A percentile compares a stretch with the other conserved stretches of the same genome.
phyloP scores from a whole-genome alignment of 2,329 filamentous ascomycete genomes.

The Ascochyta koolunga region DNA sequence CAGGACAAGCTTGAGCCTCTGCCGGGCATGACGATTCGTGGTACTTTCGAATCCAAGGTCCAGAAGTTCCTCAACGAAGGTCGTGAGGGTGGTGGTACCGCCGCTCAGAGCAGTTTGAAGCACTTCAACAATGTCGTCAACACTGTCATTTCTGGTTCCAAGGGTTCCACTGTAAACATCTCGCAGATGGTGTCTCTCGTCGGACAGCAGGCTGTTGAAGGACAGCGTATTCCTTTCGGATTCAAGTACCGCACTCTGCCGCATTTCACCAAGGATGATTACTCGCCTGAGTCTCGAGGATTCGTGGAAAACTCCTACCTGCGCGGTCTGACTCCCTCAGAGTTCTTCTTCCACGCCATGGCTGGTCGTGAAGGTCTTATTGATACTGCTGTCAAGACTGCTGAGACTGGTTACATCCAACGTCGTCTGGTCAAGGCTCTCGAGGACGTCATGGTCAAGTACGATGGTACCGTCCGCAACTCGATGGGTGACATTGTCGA shows the following conservation, averaged over 20 bases:
- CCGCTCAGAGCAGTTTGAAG: slow-evolving; percentile 89
- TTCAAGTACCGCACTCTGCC: slow-evolving; percentile 98
- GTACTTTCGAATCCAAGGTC: slow-evolving; percentile 97
- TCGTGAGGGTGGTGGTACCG: slow-evolving; percentile 94
- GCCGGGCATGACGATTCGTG: slow-evolving; percentile 97
- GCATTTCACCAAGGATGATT: slow-evolving; percentile 99
- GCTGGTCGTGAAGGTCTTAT: slow-evolving; percentile 99
- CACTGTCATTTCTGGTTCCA: slow-evolving; percentile 96
- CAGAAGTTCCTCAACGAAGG: slow-evolving; percentile 92
- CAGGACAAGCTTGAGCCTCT: slow-evolving; percentile 87
- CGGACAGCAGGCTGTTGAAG: slow-evolving; percentile 97
- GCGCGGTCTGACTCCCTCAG: slow-evolving; percentile 89
- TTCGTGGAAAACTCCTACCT: slow-evolving; percentile 99
- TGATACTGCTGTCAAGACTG: slow-evolving; percentile 98
- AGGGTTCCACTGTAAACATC: slow-evolving; percentile 99
- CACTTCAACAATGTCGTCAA: slow-evolving; percentile 95
- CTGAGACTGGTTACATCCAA: slow-evolving; percentile 98
- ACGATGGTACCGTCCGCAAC: slow-evolving; percentile 96
- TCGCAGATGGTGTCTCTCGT: slow-evolving; percentile 99
- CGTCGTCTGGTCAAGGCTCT: slow-evolving; percentile 97
- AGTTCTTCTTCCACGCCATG: slow-evolving; percentile 99
- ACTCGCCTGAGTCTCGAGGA: slow-evolving; percentile 93
- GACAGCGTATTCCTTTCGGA: slow-evolving; percentile 97
- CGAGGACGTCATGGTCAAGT: slow-evolving; percentile 96
- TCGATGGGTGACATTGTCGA: slow-evolving; percentile 96